Base-by-base conservation (phyloP, 2,329 filamentous ascomycete genomes). In the Neopestalotiopsis rosae region DNA sequence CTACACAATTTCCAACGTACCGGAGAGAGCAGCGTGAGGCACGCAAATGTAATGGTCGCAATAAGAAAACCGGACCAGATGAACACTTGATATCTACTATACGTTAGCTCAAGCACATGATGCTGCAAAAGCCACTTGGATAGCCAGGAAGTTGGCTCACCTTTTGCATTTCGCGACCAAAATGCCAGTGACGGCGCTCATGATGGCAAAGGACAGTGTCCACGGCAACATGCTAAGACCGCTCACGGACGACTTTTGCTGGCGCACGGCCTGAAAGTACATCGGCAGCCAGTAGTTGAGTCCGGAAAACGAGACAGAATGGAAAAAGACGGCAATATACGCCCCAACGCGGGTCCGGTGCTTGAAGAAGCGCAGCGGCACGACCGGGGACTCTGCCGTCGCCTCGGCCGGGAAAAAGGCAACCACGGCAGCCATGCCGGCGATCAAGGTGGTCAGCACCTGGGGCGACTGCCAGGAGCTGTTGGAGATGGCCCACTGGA, bases 221-320 rank as follows among this genome's bases (percentile, higher is more conserved):
- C 63, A 66, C 7, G 63, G 42, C 13, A 66, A 28, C 63, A 58
- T 66, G n/a, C 63, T 66, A 12, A 66, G 28, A 12, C 61, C 61
- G 24, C 61, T 64, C 14, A 49, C 61, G n/a, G 61, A 64, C 9
- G 38, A 20, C 38, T 34, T 49, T 38, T 64, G 49, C 63, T 58
- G 63, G 28, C 52, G 56, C 1, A 67, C 65, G 10, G 52, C 65
- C 17, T 67, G 52, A 14, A 67, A 67, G 38, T 67, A 67, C 52
- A 59, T 34, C 7, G 65, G 56, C 3, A 67, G 32, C 52, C 52
- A 59, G 56, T 61, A 67, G 57, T 59, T 61, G 3, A 67, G 13
- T 4, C 65, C 56, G 9, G 57, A 45, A 17, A 45, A 59, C 6
- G 57, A 30, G 1, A 67, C 40, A 20, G 65, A 59, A 24, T 67